Evolutionary conservation across 2,329 filamentous ascomycete genomes (phyloP), one percentile per base, ranked within the genome.

Genomic region (Sphaerostilbella broomeana): DNA sequence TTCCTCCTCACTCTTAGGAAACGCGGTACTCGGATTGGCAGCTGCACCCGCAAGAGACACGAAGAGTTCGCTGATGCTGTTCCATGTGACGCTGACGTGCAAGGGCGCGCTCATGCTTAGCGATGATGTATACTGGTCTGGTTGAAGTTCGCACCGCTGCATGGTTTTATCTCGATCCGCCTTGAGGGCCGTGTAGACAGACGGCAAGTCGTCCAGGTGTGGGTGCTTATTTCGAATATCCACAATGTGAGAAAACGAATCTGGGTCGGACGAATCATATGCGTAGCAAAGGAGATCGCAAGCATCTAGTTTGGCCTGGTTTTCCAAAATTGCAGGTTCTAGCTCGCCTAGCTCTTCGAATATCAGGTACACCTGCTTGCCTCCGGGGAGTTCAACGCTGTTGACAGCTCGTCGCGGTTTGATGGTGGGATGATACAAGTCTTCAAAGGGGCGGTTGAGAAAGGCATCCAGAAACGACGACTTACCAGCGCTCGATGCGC

Each of bases 361-460:
- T 43, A 98, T 97, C 22, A 98, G 73, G 57, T 98, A 97, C 60
- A 89, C 94, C 63, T 98, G 92, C 60, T 94, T 95, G 36, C 92
- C 92, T 8, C 92, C 92, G 31, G 87, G 88, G 1, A 98, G 75
- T 58, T 98, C 92, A 13, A 98, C 92, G 42, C 86, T 95, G 59
- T 98, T 97, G 49, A 98, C 92, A 0, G 88, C 89, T 4, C 86
- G 85, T 9, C 87, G 84, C 3, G 92, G 88, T 56, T 95, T 92
- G 60, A 98, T 97, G 3, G 92, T 98, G 0, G 92, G 92, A 46
- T 85, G 83, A 58, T 97, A 94, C 6, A 86, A 79, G 2, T 75
- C 69, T 53, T 81, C 84, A 56, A 95, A 95, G 0, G 87, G 86
- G 7, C 88, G 78, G 49, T 88, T 92, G 32, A 98, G 75, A 51